phyloP scores from a whole-genome alignment of 192 early-diverging fungal species.

The Chytriomyces confervae region DNA sequence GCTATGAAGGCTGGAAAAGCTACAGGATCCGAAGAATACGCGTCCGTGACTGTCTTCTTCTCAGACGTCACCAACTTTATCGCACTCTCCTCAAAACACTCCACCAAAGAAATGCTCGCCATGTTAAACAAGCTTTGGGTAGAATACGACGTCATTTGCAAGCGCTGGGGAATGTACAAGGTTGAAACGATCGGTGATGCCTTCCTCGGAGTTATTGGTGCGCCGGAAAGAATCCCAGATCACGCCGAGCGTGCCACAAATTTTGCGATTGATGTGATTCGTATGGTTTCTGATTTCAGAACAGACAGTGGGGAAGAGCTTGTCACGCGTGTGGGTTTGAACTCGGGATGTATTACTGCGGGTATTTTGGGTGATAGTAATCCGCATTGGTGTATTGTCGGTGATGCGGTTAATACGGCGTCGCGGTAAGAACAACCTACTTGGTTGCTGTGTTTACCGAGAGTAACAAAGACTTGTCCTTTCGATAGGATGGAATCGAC shows the following conservation, averaged over 20 bases:
- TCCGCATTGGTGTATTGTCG: conserved; percentile 52
- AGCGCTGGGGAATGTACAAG: conserved; percentile 51
- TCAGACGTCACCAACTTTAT: conserved; percentile 51
- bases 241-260: conserved; percentile 37
- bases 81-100: conserved; percentile 25
- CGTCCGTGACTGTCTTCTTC: conserved; percentile 53
- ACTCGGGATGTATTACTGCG: conserved; percentile 52
- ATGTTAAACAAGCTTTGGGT: conserved; percentile 40
- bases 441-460: no score
- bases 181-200: conserved; percentile 55
- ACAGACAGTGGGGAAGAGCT: conserved; percentile 39
- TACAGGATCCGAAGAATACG: conserved; percentile 44
- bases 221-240: conserved; percentile 30
- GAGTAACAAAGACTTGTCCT: no score
- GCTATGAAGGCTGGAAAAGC: conserved; percentile 48
- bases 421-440: conserved; percentile 25
- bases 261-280: conserved; percentile 43
- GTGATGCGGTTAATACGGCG: conserved; percentile 53
- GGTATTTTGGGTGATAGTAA: conserved; percentile 53
- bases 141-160: conserved; percentile 49
- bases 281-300: conserved; percentile 39
- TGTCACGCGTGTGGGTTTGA: conserved; percentile 49
- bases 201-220: conserved; percentile 31
- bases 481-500: conserved; percentile 51
- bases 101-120: conserved; percentile 45